Evolutionary conservation across 225 moss, liverwort and hornwort genomes (phyloP).

Genomic region (Thuidium tamariscinum): DNA sequence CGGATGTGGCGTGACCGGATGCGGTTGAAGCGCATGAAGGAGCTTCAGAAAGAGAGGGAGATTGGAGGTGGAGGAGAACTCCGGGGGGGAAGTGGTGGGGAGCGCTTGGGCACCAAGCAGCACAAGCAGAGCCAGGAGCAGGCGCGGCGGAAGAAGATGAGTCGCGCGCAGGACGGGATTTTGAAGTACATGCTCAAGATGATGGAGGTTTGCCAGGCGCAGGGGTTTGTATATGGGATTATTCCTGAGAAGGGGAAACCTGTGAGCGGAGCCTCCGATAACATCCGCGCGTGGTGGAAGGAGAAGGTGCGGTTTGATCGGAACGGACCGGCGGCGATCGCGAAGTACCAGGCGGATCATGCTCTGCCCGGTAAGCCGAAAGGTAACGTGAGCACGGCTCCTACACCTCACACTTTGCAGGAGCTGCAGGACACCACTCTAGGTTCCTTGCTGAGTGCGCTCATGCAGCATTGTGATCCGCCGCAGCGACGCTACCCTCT

Average conservation of each 20-base stretch:
- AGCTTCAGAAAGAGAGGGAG: slow-evolving; percentile 67
- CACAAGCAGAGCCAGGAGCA: slow-evolving; percentile 97
- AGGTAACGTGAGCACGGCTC: slow-evolving; percentile 53
- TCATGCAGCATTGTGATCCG: slow-evolving; percentile 99
- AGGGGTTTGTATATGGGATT: slow-evolving; percentile 97
- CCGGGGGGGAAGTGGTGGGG: slow-evolving; percentile 6
- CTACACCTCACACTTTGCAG: slow-evolving; percentile 85
- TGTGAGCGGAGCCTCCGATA: slow-evolving; percentile 85
- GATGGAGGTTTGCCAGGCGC: slow-evolving; percentile 99
- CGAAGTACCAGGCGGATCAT: slow-evolving; percentile 90
- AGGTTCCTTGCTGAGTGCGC: slow-evolving; percentile 77
- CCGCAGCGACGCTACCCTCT: slow-evolving; percentile 88
- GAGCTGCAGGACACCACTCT: slow-evolving; percentile 96
- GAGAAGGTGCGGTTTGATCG: slow-evolving; percentile 98
- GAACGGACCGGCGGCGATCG: slow-evolving; percentile 85
- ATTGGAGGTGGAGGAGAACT: slow-evolving; percentile 16
- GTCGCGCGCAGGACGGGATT: slow-evolving; percentile 95
- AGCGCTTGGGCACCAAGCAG: slow-evolving; percentile 23
- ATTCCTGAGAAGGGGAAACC: slow-evolving; percentile 99
- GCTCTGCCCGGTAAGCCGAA: slow-evolving; percentile 66
- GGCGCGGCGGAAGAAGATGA: slow-evolving; percentile 96
- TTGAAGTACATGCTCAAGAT: slow-evolving; percentile 98
- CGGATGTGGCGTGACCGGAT: slow-evolving; percentile 83
- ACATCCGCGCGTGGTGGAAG: slow-evolving; percentile 99
- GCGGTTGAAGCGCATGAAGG: slow-evolving; percentile 88